These are phyloP conservation scores for Piper betle DNA, from an alignment of 164 flowering plant genomes.

Conservation along the genomic window DNA sequence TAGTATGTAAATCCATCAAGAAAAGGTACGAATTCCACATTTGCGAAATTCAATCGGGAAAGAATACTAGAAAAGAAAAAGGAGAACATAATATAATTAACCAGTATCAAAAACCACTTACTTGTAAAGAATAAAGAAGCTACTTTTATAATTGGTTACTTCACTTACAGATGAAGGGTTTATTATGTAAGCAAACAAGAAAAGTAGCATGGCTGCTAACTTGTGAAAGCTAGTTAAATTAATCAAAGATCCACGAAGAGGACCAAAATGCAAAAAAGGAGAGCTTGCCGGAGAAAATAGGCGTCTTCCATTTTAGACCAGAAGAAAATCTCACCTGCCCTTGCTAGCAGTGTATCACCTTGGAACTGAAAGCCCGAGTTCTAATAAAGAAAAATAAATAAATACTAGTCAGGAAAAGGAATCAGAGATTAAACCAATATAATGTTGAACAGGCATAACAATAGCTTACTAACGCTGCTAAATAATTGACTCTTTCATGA, in stretches of 20 bases:
- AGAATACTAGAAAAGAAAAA: too few relatives aligned
- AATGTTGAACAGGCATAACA: not conserved
- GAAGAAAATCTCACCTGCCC: not conserved
- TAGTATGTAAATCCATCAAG: not conserved
- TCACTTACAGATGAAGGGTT: not conserved
- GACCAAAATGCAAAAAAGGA: not conserved
- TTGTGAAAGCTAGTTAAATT: not conserved
- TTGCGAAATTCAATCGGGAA: not conserved
- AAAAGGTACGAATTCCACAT: too few relatives aligned
- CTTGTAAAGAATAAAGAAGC: not conserved
- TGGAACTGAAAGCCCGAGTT: slow-evolving; percentile 70
- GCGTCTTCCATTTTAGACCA: slow-evolving; percentile 5
- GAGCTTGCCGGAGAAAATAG: not conserved
- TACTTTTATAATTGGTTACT: not conserved
- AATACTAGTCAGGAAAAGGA: not conserved
- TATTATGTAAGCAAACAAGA: not conserved
- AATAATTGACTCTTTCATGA: not conserved
- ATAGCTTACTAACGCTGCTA: not conserved
- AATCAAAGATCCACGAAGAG: not conserved
- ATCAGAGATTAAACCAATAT: not conserved
- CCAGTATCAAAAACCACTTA: not conserved
- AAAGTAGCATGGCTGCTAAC: not conserved
- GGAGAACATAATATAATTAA: not conserved
- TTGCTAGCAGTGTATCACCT: slow-evolving; percentile 45
- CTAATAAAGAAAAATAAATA: slow-evolving; percentile 24